Base-by-base conservation (phyloP, 345 rosid genomes). In the Lepidium africanum region DNA sequence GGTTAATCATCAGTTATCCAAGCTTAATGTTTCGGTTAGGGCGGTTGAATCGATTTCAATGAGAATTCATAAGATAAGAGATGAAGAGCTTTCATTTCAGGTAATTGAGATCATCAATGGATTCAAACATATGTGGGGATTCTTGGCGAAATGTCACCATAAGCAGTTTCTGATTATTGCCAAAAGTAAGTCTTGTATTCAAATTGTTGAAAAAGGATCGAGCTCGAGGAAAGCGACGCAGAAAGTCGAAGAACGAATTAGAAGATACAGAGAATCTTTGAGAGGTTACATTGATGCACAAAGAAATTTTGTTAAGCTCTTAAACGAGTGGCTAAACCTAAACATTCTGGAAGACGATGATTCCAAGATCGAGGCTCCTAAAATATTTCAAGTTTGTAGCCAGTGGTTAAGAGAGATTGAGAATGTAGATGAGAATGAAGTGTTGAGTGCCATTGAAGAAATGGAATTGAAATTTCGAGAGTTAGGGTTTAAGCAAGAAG, bases 241-340 rank as follows among this genome's bases (percentile, higher is more conserved):
- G 6, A 21, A 49, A n/a, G 67, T 79, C 0, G 77, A 60, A 45
- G 56, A 53, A 25, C 59, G 58, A 19, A 71, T 75, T 2, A 36
- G 50, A 60, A 67, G 54, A 4, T 82, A 77, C 59, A 51, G 32
- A 60, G 60, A 75, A 36, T 53, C 72, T 10, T 69, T 79, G 33
- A 64, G 13, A 55, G 40, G 79, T 48, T 79, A 72, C 51, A 65
- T 82, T 19, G 54, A 35, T 15, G 71, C 78, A 15, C 76, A 73
- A 0, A 78, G 69, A 63, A 39, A 54, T 52, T 82, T 78, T 30
- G 68, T 67, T 45, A 41, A 51, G 19, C 35, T 55, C 41, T 58
- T 82, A 49, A 78, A 82, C 59, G 69, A 67, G 61, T 77, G 86
- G 83, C 82, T 82, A 7, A 47, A 23, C 51, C 57, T 69, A 63